Evolutionary conservation across 495 filamentous ascomycete genomes (phyloP), one percentile per base, ranked within the genome.

Genomic region (Extremus antarcticus): DNA sequence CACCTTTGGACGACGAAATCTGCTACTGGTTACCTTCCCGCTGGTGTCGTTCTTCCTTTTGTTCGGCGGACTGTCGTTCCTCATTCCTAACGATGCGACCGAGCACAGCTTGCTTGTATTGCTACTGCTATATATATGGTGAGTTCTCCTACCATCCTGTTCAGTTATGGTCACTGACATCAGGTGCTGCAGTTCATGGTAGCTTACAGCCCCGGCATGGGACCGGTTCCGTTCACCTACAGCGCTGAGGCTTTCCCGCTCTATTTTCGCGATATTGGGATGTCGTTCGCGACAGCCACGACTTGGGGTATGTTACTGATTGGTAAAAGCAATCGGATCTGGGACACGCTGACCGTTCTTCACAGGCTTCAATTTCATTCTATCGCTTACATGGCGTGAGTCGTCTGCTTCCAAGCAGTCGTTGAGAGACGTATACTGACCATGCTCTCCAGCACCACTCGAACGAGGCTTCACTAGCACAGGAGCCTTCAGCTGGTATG

Each of bases 21-120:
- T 94, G 1, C 77, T 92, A 0, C 77, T 92, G 3, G 86, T 89
- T 67, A 94, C 88, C 11, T 91, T 91, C 68, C 88, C 88, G 0
- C 75, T 89, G 43, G 91, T 92, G 87, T 80, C 76, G 32, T 87
- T 85, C 84, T 84, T 84, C 22, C 70, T 91, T 10, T 74, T 91
- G 0, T 82, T 80, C 1, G 84, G 82, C 1, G 86, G 84, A 0
- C 75, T 89, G 47, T 85, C 75, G 64, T 89, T 81, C 62, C 78
- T 80, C 51, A 82, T 91, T 55, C 81, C 82, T 0, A 47, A 60
- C 1, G 39, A 56, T 10, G 73, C 53, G 47, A 67, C 10, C 24
- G 46, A 10, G 78, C 80, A 0, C 84, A 86, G 62, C 63, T 84
- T 0, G 82, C 69, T 2, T 63, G 84, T 0, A 78, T 62, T 24